A percentile compares a stretch with the other conserved stretches of the same genome.
Evolutionary conservation across 805 yeast genomes (phyloP).

Genomic region (Metschnikowia santaceciliae): DNA sequence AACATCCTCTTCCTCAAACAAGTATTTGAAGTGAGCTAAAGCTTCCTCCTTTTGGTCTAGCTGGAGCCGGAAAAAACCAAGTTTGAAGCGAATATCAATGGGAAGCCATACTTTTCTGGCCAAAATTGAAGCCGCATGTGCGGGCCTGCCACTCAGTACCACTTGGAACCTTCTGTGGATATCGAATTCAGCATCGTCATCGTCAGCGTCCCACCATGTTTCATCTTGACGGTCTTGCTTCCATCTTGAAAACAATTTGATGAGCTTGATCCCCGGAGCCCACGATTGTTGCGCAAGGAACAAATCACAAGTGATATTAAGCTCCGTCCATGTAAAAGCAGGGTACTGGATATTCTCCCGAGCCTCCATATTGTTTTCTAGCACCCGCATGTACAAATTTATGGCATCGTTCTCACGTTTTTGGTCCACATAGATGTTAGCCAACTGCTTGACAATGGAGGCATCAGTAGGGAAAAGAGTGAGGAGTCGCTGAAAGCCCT

Average conservation of each 20-base stretch:
- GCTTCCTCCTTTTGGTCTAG: constrained; percentile 68
- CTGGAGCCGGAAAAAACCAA: constrained; percentile 71
- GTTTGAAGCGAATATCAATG: constrained; percentile 78
- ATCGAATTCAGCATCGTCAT: constrained; percentile 82
- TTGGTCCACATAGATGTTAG: constrained; percentile 50
- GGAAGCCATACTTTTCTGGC: constrained; percentile 52
- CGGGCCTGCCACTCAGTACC: constrained; percentile 6
- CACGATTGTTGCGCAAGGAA: constrained; percentile 67
- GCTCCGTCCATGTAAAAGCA: constrained; percentile 80
- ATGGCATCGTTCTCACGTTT: constrained; percentile 71
- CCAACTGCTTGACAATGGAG: constrained; percentile 54
- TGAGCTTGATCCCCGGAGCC: constrained; percentile 56
- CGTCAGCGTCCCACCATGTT: constrained; percentile 59
- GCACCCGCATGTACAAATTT: constrained; percentile 58
- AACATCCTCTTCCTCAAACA: constrained; percentile 56
- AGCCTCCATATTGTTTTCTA: constrained; percentile 53
- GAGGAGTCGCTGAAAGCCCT: constrained; percentile 61
- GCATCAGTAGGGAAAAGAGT: constrained; percentile 54
- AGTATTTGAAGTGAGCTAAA: constrained; percentile 56
- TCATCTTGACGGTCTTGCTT: constrained; percentile 65
- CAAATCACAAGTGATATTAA: constrained; percentile 79
- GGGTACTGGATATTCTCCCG: constrained; percentile 35
- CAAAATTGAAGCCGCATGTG: constrained; percentile 13
- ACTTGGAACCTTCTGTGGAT: constrained; percentile 42
- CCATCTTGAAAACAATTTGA: constrained; percentile 79